A percentile compares a stretch with the other conserved stretches of the same genome.
Evolutionary conservation across 768 basidiomycete genomes (phyloP).

Genomic region (Pleurotus salmoneostramineus): DNA sequence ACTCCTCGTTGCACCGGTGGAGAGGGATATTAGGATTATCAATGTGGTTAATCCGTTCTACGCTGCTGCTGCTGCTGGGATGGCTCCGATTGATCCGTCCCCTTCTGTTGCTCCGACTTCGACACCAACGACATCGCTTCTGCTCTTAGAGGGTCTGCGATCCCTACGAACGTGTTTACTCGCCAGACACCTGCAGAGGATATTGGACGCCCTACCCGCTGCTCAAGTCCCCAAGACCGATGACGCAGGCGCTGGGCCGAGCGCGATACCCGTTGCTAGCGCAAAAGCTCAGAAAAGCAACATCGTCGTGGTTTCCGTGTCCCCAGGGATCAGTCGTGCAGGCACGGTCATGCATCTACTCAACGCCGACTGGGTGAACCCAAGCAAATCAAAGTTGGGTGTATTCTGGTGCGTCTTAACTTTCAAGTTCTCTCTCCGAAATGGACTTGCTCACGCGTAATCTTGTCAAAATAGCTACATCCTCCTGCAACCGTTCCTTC

Average conservation of each 20-base stretch:
- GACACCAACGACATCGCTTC: constrained; percentile 29
- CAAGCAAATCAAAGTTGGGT: constrained; percentile 35
- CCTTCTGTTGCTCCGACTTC: constrained; percentile 20
- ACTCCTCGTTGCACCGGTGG: constrained; percentile 78
- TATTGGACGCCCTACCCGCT: constrained; percentile 78
- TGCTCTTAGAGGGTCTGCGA: constrained; percentile 61
- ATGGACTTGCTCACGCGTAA: not conserved
- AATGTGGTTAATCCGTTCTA: constrained; percentile 88
- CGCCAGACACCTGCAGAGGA: constrained; percentile 77
- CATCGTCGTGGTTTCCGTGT: constrained; percentile 69
- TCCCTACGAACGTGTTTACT: constrained; percentile 60
- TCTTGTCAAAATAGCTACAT: constrained; percentile 53
- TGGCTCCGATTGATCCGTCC: constrained; percentile 16
- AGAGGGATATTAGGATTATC: constrained; percentile 88
- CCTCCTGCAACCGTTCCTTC: constrained; percentile 59
- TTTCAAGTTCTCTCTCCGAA: constrained; percentile 27
- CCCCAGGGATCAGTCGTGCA: constrained; percentile 69
- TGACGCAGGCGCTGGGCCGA: constrained; percentile 1
- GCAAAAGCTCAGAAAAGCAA: constrained; percentile 58
- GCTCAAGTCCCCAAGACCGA: constrained; percentile 34
- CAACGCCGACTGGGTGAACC: constrained; percentile 38
- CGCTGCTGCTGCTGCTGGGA: constrained; percentile 51
- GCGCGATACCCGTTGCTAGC: constrained; percentile 31
- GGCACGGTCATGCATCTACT: constrained; percentile 63
- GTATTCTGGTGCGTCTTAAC: constrained; percentile 43